Percentiles rank a stretch among this genome's conserved stretches.
These are phyloP conservation scores for Logfia minima DNA, from an alignment of 129 eudicot genomes.

Conservation along the genomic window DNA sequence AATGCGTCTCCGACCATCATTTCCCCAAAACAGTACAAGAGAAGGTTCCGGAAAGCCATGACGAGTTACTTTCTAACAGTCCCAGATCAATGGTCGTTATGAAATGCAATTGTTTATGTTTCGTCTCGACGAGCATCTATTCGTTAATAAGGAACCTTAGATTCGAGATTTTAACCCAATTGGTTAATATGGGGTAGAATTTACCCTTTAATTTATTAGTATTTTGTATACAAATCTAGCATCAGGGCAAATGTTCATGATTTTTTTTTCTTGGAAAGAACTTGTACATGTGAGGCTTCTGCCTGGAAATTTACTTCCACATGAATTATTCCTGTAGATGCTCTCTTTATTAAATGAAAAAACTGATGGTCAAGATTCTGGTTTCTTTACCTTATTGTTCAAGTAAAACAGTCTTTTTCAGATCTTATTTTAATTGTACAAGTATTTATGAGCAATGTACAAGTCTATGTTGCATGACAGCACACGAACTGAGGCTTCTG, in stretches of 20 bases:
- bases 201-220: slow-evolving; percentile 35
- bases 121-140: slow-evolving; percentile 5
- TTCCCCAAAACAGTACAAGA: slow-evolving; percentile 92
- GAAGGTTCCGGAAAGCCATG: slow-evolving; percentile 96
- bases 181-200: slow-evolving; percentile 26
- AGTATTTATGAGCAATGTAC: neutral
- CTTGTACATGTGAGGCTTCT: slow-evolving; percentile 39
- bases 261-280: slow-evolving; percentile 19
- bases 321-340: slow-evolving; percentile 29
- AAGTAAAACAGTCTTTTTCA: neutral
- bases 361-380: neutral
- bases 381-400: slow-evolving; percentile 12
- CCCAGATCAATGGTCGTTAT: slow-evolving; percentile 93
- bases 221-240: slow-evolving; percentile 26
- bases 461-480: neutral
- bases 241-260: slow-evolving; percentile 13
- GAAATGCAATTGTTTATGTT: slow-evolving; percentile 17
- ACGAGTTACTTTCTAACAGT: slow-evolving; percentile 85
- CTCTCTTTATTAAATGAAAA: slow-evolving; percentile 18
- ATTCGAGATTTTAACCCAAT: slow-evolving; percentile 12
- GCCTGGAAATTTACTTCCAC: slow-evolving; percentile 32
- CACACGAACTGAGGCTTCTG: neutral
- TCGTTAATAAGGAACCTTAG: slow-evolving; percentile 10
- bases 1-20: slow-evolving; percentile 84
- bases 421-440: neutral